Base-by-base conservation (phyloP, 495 filamentous ascomycete genomes). In the Mytilinidion resinicola region DNA sequence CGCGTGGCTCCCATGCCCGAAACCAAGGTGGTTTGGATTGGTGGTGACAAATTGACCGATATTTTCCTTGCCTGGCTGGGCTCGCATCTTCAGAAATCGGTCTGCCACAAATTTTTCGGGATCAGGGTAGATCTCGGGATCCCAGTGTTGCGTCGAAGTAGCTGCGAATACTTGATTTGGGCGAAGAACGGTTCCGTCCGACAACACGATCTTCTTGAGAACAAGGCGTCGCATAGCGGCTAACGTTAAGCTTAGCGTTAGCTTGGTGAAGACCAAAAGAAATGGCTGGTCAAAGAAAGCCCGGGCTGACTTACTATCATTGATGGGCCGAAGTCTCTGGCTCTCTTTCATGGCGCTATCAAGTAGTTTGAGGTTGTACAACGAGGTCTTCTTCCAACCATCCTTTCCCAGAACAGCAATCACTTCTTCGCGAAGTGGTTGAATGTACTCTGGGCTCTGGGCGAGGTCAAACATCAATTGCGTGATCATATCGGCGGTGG, bases 1-100 rank as follows among this genome's bases (percentile, higher is more conserved):
- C 6, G 76, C 77, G 63, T 79, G 74, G 21, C 34, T 38, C 14
- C 56, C 56, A 41, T 53, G 25, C 15, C 56, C 56, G 33, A 59
- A 59, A 12, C n/a, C 11, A 15, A 57, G 9, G 9, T 14, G 14
- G 21, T 51, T 51, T 15, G 11, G 9, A 9, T 17, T 15, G 12
- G 36, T 38, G 20, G 15, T 44, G 36, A 36, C 52, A 38, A 42
- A 55, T n/a, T 55, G 52, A 15, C 15, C 12, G 15, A 17, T 5
- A 7, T 52, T 33, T 9, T n/a, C 12, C 25, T 39, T 36, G 15
- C 36, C 30, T 15, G 25, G 30, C 36, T 52, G n/a, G n/a, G n/a
- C 17, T 30, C 53, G 35, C 15, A 50, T 19, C 15, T 36, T 49
- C 12, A 15, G 33, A 17, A 48, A 55, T 15, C 53, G 35, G 21